These are phyloP conservation scores for Bruguiera gymnorhiza DNA, from an alignment of 345 rosid genomes.

Conservation along the genomic window DNA sequence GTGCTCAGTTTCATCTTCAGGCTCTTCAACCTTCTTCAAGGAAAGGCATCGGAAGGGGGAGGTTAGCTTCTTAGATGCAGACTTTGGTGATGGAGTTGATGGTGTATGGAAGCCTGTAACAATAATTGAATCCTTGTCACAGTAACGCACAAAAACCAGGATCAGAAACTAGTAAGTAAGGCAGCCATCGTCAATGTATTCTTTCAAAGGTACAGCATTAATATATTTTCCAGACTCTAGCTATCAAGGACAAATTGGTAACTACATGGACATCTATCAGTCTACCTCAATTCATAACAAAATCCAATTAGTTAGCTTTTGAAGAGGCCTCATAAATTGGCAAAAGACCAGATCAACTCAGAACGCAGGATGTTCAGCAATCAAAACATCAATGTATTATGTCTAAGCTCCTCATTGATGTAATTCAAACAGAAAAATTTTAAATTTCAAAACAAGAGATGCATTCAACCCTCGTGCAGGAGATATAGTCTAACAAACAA, in stretches of 20 bases:
- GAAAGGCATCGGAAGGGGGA: conserved; percentile 92
- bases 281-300: background rate
- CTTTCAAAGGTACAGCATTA: too few relatives aligned
- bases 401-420: too few relatives aligned
- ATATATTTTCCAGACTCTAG: too few relatives aligned
- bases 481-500: too few relatives aligned
- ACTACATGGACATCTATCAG: too few relatives aligned
- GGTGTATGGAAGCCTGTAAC: conserved; percentile 47
- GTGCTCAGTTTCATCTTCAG: conserved; percentile 63
- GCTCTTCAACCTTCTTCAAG: conserved; percentile 60
- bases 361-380: background rate
- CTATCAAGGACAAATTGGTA: too few relatives aligned
- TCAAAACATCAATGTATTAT: too few relatives aligned
- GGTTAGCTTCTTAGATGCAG: conserved; percentile 70
- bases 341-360: background rate
- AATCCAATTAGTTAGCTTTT: background rate
- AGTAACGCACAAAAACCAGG: background rate
- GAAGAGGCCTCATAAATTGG: background rate
- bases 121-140: background rate
- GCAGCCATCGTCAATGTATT: background rate
- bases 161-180: background rate
- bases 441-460: too few relatives aligned
- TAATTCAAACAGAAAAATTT: too few relatives aligned
- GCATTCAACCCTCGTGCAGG: too few relatives aligned
- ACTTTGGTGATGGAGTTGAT: conserved; percentile 72